These are phyloP conservation scores for Psidium friedrichsthalianum DNA, from an alignment of 345 rosid genomes.

Conservation along the genomic window DNA sequence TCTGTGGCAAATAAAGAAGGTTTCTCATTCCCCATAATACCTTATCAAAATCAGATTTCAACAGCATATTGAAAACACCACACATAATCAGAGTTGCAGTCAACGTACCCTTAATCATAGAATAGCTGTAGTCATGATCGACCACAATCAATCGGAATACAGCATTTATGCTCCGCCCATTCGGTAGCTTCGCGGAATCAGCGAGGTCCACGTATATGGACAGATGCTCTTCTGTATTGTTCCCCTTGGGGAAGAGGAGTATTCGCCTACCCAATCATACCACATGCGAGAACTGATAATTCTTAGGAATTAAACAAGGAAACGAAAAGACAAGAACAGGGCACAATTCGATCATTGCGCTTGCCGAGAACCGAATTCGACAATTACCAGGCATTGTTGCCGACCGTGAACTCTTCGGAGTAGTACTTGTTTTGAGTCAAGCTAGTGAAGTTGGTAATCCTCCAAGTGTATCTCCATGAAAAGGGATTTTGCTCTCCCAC, in stretches of 20 bases:
- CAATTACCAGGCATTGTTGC: conserved; percentile 9
- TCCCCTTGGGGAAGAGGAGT: conserved; percentile 9
- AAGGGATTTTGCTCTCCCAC: not conserved
- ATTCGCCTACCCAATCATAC: conserved; percentile 15
- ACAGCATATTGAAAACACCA: not conserved
- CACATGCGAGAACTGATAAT: conserved; percentile 33
- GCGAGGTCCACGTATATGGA: conserved; percentile 13
- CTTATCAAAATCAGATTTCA: not conserved
- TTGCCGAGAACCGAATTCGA: not conserved
- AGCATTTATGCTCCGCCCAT: conserved; percentile 12
- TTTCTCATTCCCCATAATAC: not conserved
- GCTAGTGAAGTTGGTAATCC: conserved; percentile 5
- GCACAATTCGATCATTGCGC: not conserved
- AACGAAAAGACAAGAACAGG: not conserved
- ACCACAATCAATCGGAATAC: conserved; percentile 2
- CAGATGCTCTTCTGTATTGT: conserved; percentile 8
- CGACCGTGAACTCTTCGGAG: conserved; percentile 6
- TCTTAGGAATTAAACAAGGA: not conserved
- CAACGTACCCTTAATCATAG: not conserved
- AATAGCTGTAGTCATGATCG: not conserved
- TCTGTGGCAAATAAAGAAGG: not conserved
- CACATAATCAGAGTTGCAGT: not conserved
- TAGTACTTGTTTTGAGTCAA: conserved; percentile 2
- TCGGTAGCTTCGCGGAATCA: conserved; percentile 4
- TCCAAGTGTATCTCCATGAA: conserved; percentile 10